These are phyloP conservation scores for Linum tenue DNA, from an alignment of 345 rosid species.

Conservation along the genomic window DNA sequence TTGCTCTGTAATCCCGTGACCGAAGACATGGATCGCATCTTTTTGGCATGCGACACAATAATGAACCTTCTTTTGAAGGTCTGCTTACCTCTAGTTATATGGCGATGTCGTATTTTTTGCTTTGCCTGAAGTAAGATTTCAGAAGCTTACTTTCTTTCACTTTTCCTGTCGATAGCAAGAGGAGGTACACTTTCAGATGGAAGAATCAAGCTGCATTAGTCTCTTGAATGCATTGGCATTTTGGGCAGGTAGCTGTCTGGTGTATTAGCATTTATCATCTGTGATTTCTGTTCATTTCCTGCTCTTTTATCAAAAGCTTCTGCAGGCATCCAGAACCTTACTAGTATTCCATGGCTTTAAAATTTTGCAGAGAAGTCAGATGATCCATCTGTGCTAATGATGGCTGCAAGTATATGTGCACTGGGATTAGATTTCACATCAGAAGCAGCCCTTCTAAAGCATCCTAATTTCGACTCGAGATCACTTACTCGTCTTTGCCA, in stretches of 20 bases:
- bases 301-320: too few relatives aligned
- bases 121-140: constrained; percentile 4
- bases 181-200: constrained; percentile 34
- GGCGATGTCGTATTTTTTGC: neutral
- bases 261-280: too few relatives aligned
- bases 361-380: constrained; percentile 33
- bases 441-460: constrained; percentile 56
- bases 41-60: constrained; percentile 80
- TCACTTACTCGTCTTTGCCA: constrained; percentile 31
- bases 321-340: neutral
- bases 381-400: constrained; percentile 43
- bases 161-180: constrained; percentile 33
- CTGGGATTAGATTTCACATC: constrained; percentile 61
- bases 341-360: neutral
- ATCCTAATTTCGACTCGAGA: constrained; percentile 30
- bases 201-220: constrained; percentile 28
- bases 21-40: constrained; percentile 43
- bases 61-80: constrained; percentile 85
- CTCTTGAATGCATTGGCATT: constrained; percentile 52
- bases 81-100: constrained; percentile 9
- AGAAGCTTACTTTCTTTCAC: neutral
- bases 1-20: constrained; percentile 29
- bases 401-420: constrained; percentile 77
- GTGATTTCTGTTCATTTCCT: neutral
- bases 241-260: constrained; percentile 52